phyloP scores from a whole-genome alignment of 2,329 filamentous ascomycete genomes.

The Xylariaceae sp. region DNA sequence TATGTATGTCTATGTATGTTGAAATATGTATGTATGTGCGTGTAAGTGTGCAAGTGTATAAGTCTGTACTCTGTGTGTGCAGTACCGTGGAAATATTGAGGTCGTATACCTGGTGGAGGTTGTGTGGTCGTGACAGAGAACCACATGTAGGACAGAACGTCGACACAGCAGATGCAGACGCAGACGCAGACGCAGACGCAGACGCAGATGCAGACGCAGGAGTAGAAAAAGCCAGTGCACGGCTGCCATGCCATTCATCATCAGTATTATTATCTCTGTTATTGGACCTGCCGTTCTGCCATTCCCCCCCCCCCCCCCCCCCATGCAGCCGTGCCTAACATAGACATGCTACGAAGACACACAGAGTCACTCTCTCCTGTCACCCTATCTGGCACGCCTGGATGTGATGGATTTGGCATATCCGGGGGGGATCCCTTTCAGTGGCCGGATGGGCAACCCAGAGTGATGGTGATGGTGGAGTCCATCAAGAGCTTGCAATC shows the following conservation, averaged over 20 bases:
- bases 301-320: neutral
- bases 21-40: too few relatives aligned
- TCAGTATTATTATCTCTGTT: slow-evolving; percentile 4
- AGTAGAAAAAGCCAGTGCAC: slow-evolving; percentile 11
- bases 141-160: neutral
- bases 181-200: neutral
- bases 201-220: slow-evolving; percentile 6
- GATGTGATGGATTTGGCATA: too few relatives aligned
- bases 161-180: neutral
- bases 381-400: too few relatives aligned
- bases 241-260: slow-evolving; percentile 15
- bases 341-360: too few relatives aligned
- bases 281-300: slow-evolving; percentile 1
- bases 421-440: slow-evolving; percentile 8
- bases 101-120: too few relatives aligned
- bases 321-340: slow-evolving; percentile 9
- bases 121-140: neutral
- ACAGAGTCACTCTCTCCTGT: neutral
- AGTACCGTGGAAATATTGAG: too few relatives aligned
- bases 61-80: too few relatives aligned
- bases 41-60: neutral
- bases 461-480: slow-evolving; percentile 2
- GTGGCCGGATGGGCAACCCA: neutral
- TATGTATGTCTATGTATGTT: too few relatives aligned
- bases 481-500: neutral